Evolutionary conservation across 345 rosid species (phyloP).

Genomic region (Sisymbrium irio): DNA sequence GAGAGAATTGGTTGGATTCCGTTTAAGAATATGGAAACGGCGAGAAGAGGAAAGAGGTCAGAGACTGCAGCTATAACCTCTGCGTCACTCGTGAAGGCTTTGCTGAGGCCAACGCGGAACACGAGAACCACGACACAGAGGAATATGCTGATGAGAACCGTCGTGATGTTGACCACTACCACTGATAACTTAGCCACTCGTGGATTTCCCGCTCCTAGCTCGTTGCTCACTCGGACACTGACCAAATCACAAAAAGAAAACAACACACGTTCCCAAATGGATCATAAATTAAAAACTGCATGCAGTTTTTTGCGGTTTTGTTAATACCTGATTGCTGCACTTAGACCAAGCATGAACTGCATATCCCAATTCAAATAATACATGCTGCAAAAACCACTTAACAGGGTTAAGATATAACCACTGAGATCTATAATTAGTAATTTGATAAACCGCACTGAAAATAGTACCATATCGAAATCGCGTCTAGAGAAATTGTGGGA

Average conservation of each 20-base stretch:
- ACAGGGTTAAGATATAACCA: neutral
- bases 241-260: neutral
- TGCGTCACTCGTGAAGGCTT: conserved; percentile 65
- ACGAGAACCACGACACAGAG: conserved; percentile 49
- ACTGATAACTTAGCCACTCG: conserved; percentile 72
- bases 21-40: conserved; percentile 78
- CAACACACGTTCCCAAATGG: neutral
- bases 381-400: conserved; percentile 47
- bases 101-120: conserved; percentile 55
- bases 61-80: conserved; percentile 69
- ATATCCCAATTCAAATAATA: conserved; percentile 85
- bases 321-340: conserved; percentile 73
- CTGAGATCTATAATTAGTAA: neutral
- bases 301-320: neutral
- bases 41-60: conserved; percentile 67
- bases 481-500: conserved; percentile 75
- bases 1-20: conserved; percentile 97
- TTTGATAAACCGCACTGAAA: neutral
- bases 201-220: conserved; percentile 87
- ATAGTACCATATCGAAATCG: conserved; percentile 78
- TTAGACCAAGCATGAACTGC: conserved; percentile 82
- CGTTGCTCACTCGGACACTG: conserved; percentile 85
- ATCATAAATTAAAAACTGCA: neutral
- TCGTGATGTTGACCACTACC: conserved; percentile 62
- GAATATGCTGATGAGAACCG: conserved; percentile 55